Evolutionary conservation across 2,329 filamentous ascomycete species (phyloP).

Genomic region (Fusarium sp.): DNA sequence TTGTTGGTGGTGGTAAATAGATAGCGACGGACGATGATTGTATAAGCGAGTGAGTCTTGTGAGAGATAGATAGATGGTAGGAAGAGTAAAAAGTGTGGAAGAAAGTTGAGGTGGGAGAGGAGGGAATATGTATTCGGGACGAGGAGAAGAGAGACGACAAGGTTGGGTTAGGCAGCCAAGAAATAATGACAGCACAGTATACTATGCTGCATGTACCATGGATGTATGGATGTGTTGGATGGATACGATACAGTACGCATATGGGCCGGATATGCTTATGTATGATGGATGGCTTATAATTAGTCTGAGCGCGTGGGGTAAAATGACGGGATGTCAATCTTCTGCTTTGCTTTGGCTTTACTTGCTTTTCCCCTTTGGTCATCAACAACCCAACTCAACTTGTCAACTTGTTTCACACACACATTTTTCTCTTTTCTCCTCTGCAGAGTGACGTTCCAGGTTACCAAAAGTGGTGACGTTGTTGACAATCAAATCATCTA

Average conservation of each 20-base stretch:
- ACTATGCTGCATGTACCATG: conserved; percentile 12
- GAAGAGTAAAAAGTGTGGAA: neutral
- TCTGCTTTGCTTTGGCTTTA: neutral
- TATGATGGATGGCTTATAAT: conserved; percentile 4
- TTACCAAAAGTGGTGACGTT: conserved; percentile 30
- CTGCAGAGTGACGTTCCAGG: conserved; percentile 32
- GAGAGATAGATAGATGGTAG: neutral
- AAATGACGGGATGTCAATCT: conserved; percentile 29
- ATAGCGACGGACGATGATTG: conserved; percentile 14
- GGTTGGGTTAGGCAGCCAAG: conserved; percentile 25
- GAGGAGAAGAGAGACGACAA: neutral
- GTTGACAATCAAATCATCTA: conserved; percentile 11
- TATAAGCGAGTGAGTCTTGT: conserved; percentile 3
- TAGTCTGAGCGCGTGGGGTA: conserved; percentile 28
- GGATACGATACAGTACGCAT: conserved; percentile 1
- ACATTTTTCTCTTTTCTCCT: neutral
- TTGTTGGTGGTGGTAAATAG: conserved; percentile 2
- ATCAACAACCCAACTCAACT: neutral
- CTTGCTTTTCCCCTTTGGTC: conserved; percentile 9
- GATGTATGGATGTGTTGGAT: neutral
- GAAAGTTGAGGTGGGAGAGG: conserved; percentile 11
- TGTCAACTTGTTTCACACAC: conserved; percentile 24
- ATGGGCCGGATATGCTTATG: conserved; percentile 25
- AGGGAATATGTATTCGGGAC: conserved; percentile 23
- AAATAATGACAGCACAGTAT: conserved; percentile 16